Base-by-base conservation (phyloP, 805 yeast species). In the Saturnispora kantuleensis region DNA sequence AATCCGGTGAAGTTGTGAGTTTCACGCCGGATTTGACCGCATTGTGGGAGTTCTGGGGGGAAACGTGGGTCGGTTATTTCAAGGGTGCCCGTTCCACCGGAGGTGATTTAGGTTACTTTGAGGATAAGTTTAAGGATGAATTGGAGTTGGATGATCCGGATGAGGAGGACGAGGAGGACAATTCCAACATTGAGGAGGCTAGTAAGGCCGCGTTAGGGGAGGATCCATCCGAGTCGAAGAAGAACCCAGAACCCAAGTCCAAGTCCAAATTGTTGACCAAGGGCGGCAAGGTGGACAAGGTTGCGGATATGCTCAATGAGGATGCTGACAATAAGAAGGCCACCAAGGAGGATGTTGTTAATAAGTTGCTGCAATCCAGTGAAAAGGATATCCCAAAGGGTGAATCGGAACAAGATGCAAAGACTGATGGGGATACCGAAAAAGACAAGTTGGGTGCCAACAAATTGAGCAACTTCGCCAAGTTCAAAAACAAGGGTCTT, bases 1-100 rank as follows among this genome's bases (percentile, higher is more conserved):
- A 62, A 36, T 68, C 67, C 39, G 84, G 84, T n/a, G 57, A 60
- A 15, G 50, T 75, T 18, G 64, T 77, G 28, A 63, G 64, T 35
- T 69, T 61, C 44, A 53, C 56, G n/a, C 47, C 58, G 2, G 39
- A 48, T 3, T 57, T 58, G 31, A 58, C 58, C 10, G 58, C 56
- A 12, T 57, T 62, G 40, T 71, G 67, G 55, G 59, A 65, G 29
- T 68, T 64, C 44, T 61, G 69, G 40, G 81, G 80, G 34, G 71
- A 70, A 38, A 51, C 76, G 7, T 77, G 83, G 83, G 73, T 73
- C 34, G 62, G 67, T 15, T 64, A 63, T 44, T 71, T 65, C 46
- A 39, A 51, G 13, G 63, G 56, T 12, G 41, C 46, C n/a, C 21
- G 17, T 7, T 18, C 33, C 11, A 46, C 51, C 21, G 48, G 52